A percentile compares a stretch with the other conserved stretches of the same genome.
These are phyloP conservation scores for Lagenaria siceraria DNA, from an alignment of 306 rosid genomes.

Conservation along the genomic window DNA sequence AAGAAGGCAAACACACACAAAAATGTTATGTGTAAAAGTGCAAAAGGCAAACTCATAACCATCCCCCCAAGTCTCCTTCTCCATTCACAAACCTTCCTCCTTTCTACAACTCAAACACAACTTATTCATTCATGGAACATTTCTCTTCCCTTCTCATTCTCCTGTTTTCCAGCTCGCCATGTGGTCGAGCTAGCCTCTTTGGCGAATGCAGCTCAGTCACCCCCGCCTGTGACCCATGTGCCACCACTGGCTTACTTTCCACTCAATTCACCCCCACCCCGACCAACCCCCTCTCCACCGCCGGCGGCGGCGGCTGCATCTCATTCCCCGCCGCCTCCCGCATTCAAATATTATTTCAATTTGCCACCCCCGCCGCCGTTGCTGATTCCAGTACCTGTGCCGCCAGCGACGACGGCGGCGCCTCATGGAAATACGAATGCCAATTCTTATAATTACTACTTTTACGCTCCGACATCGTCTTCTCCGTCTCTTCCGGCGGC, in stretches of 20 bases:
- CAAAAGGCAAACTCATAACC: background rate
- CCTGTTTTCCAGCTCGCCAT: background rate
- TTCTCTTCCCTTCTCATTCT: background rate
- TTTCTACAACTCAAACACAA: slow-evolving; percentile 1
- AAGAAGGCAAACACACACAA: background rate
- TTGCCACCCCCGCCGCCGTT: slow-evolving; percentile 36
- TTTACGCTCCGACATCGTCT: slow-evolving; percentile 37
- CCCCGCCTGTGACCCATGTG: slow-evolving; percentile 11
- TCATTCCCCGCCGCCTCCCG: slow-evolving; percentile 40
- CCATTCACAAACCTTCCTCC: background rate
- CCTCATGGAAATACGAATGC: slow-evolving; percentile 30
- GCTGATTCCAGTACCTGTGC: slow-evolving; percentile 12
- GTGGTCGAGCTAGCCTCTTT: slow-evolving; percentile 26
- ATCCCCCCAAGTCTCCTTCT: background rate
- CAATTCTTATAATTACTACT: slow-evolving; percentile 46
- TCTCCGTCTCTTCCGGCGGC: slow-evolving; percentile 16
- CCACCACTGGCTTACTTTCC: background rate
- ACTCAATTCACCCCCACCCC: slow-evolving; percentile 11
- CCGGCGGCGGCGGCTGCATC: background rate
- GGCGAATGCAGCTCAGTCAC: slow-evolving; percentile 64
- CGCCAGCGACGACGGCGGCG: slow-evolving; percentile 11
- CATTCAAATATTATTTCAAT: slow-evolving; percentile 18
- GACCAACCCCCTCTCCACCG: slow-evolving; percentile 5
- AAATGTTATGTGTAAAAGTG: background rate
- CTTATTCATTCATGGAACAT: background rate